Percentiles rank a stretch among this genome's conserved stretches.
Evolutionary conservation across 805 yeast species (phyloP).

Genomic region (Myxozyma lipomycoides): DNA sequence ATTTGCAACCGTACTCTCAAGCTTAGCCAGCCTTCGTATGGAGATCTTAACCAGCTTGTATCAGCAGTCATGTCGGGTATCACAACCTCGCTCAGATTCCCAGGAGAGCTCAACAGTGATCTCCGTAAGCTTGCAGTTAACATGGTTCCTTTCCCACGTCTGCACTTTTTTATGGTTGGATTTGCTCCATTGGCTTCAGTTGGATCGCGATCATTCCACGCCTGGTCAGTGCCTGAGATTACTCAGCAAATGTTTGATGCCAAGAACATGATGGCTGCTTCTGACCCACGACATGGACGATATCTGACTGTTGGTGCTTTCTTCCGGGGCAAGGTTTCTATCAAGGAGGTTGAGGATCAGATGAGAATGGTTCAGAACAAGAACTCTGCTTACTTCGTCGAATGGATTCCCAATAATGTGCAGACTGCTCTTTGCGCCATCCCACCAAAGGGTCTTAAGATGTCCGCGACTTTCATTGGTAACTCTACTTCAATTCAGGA

Average conservation of each 20-base stretch:
- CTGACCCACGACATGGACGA: conserved; percentile 89
- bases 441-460: conserved; percentile 79
- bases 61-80: conserved; percentile 95
- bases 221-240: conserved; percentile 84
- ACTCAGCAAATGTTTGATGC: conserved; percentile 95
- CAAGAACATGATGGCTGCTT: conserved; percentile 92
- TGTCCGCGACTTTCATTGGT: conserved; percentile 92
- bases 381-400: conserved; percentile 79
- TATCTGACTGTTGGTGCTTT: conserved; percentile 91
- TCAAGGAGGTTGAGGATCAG: conserved; percentile 92
- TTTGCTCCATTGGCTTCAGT: conserved; percentile 83
- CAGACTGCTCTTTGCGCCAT: conserved; percentile 93
- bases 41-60: conserved; percentile 77
- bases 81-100: conserved; percentile 90
- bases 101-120: conserved; percentile 86
- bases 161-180: conserved; percentile 94
- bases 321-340: conserved; percentile 90
- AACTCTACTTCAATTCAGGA: conserved; percentile 93
- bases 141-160: conserved; percentile 92
- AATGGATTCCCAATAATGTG: conserved; percentile 96
- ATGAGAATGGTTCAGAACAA: conserved; percentile 82
- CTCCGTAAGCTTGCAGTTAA: conserved; percentile 90
- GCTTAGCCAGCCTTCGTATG: conserved; percentile 71
- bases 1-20: conserved; percentile 84
- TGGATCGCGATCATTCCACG: conserved; percentile 78